A percentile compares a stretch with the other conserved stretches of the same genome.
Conservation (phyloP, 2,329 filamentous ascomycete genomes). For the Penicillium digitatum region DNA sequence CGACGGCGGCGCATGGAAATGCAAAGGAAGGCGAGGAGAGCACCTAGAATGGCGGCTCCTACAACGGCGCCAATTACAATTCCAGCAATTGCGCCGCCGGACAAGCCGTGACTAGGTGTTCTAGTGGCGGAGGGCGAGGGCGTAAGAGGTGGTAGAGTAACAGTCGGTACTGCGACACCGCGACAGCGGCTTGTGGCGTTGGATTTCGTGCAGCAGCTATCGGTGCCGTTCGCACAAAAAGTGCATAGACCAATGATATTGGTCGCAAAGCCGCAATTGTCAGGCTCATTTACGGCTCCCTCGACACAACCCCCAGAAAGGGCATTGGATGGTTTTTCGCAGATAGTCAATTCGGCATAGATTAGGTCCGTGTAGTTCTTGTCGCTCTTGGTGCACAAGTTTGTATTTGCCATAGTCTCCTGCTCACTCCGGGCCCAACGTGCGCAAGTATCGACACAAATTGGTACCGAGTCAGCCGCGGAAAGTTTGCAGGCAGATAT, state of each 20-base stretch:
- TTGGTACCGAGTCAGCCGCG: slow-evolving; percentile 61
- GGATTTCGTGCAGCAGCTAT: slow-evolving; percentile 87
- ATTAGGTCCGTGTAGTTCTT: slow-evolving; percentile 70
- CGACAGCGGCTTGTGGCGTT: slow-evolving; percentile 69
- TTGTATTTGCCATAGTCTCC: slow-evolving; percentile 68
- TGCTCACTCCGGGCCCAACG: slow-evolving; percentile 69
- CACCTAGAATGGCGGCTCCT: slow-evolving; percentile 65
- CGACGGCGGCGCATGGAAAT: slow-evolving; percentile 56
- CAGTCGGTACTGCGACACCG: slow-evolving; percentile 69
- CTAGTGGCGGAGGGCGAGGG: slow-evolving; percentile 54
- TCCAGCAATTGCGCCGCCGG: slow-evolving; percentile 85
- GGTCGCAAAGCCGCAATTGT: slow-evolving; percentile 79
- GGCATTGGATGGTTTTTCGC: slow-evolving; percentile 74
- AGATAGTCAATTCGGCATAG: slow-evolving; percentile 86
- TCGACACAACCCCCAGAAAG: slow-evolving; percentile 71
- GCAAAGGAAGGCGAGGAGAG: slow-evolving; percentile 59
- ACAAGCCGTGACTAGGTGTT: slow-evolving; percentile 52
- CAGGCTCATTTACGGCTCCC: slow-evolving; percentile 73
- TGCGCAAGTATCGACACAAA: slow-evolving; percentile 89
- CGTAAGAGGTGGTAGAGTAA: slow-evolving; percentile 55
- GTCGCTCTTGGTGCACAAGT: slow-evolving; percentile 66
- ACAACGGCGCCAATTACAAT: slow-evolving; percentile 78
- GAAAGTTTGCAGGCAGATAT: slow-evolving; percentile 64
- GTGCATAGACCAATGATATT: slow-evolving; percentile 73
- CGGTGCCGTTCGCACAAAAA: slow-evolving; percentile 88